Evolutionary conservation across 352 stramenopile genomes (phyloP).

Genomic region (Saprolegnia parasitica): DNA sequence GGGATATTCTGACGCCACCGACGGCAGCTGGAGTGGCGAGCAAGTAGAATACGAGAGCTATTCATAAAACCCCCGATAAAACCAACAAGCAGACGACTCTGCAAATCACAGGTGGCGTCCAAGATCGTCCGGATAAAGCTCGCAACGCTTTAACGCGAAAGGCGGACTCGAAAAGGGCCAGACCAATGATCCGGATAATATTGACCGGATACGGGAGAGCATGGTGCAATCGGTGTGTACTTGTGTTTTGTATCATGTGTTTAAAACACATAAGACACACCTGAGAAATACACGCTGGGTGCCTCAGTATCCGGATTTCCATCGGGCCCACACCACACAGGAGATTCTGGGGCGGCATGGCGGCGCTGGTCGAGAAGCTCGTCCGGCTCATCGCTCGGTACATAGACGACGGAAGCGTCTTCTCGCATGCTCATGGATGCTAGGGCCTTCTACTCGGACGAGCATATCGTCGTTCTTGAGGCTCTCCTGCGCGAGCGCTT

Average conservation of each 20-base stretch:
- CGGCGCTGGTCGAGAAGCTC: conserved; percentile 82
- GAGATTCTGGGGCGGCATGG: conserved; percentile 38
- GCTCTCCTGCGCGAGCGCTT: conserved; percentile 84
- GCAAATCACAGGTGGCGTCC: too few species aligned
- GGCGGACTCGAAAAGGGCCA: too few species aligned
- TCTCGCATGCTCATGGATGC: neutral
- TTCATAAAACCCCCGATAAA: too few species aligned
- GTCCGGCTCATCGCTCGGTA: conserved; percentile 77
- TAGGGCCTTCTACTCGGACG: conserved; percentile 86
- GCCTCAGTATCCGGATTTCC: neutral
- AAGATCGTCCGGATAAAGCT: too few species aligned
- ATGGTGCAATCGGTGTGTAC: too few species aligned
- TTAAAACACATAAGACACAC: neutral
- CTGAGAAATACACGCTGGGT: neutral
- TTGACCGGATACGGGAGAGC: too few species aligned
- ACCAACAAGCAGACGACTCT: too few species aligned
- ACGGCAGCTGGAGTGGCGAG: too few species aligned
- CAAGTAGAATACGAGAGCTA: too few species aligned
- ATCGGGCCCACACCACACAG: neutral
- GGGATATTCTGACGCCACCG: neutral
- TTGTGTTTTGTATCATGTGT: too few species aligned
- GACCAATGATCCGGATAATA: too few species aligned
- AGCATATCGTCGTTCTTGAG: conserved; percentile 81
- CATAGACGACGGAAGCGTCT: conserved; percentile 18
- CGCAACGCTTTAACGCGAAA: too few species aligned